Evolutionary conservation across 164 flowering plant species (phyloP), one percentile per base, ranked within the genome.

Genomic region (Stephania cephalantha): DNA sequence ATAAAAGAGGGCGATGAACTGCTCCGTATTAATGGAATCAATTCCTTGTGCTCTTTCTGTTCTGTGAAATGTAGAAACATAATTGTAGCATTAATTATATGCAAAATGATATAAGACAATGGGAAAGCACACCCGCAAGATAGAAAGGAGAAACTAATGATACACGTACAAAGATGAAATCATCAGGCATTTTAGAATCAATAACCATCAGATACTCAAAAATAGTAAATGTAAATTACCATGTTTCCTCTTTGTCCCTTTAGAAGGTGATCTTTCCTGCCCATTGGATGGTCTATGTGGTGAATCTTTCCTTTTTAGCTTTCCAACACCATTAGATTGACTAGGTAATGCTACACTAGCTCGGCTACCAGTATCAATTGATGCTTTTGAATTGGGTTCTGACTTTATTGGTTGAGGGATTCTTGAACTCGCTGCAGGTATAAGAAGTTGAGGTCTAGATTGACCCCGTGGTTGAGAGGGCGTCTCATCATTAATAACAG

Each of bases 41-140:
- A 73, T 75, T 92, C 94, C 72, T 72, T 82, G 64, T 89, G 97
- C 72, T 89, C 96, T 83, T 85, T 89, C 75, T 82, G 87, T 74
- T 88, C 97, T 95, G 92, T 75, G 83, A 82, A 9, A 72, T 42
- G 70, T 45, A 73, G 74, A 81, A 31, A 18, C 72, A 76, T 65
- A 15, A 73, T 63, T 12, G 73, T 53, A 15, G 67, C 58, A 74
- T 44, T 3, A 30, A 69, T 52, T 73, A 58, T 20, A 46, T 20
- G 3, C 9, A 78, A 17, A 18, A 58, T 58, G 20, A 7, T 20
- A 30, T 45, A 70, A 22, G 11, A 15, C 52, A 9, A 45, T 53
- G 64, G 50, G 22, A 42, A 70, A 42, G 42, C 35, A n/a, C 50
- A 9, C 65, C 17, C 7, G n/a, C 20, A 58, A 65, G 46, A 74